Evolutionary conservation across 257 asterid genomes (phyloP), one percentile per base, ranked within the genome.

Genomic region (Forsythia suspensa): DNA sequence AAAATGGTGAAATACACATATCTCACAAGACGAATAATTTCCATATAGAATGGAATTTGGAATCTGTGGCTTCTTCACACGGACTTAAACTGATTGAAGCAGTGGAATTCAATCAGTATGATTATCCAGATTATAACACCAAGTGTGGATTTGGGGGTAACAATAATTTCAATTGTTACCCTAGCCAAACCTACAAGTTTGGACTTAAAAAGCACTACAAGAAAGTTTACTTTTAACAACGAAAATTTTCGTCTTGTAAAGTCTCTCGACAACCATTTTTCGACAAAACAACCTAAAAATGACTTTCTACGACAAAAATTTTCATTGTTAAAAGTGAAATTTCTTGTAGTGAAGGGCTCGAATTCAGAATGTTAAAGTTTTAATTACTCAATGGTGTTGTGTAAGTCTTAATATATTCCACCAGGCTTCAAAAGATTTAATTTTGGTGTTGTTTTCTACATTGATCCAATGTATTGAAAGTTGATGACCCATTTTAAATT

Each of bases 1-100:
- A 71, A 21, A 37, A 78, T 41, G 88, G 81, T 21, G 83, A 84
- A 38, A 83, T 83, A 65, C 83, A 83, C 71, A 79, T 83, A 55
- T 36, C 86, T 41, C 86, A 83, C 81, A 84, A 84, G 77, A 78
- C 76, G 8, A 84, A 84, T 36, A 82, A 36, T 1, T 81, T 81
- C 71, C 85, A 79, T 65, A 4, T 0, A 11, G 86, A 85, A 48
- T 85, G 84, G 84, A 71, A 74, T 37, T n/a, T 85, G 21, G 73
- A 34, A 16, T 21, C 15, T 2, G 3, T 82, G 24, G 85, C 80
- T 73, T 7, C 71, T 21, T 20, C 34, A 0, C 77, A 43, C 5
- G 61, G 77, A 4, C 82, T 78, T 5, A 8, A n/a, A 18, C 66
- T 81, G 4, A 55, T 57, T 20, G 72, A 76, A 34, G 79, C 70